These are phyloP conservation scores for Oryza rufipogon DNA, from an alignment of 176 grass and related monocot genomes.

Conservation along the genomic window DNA sequence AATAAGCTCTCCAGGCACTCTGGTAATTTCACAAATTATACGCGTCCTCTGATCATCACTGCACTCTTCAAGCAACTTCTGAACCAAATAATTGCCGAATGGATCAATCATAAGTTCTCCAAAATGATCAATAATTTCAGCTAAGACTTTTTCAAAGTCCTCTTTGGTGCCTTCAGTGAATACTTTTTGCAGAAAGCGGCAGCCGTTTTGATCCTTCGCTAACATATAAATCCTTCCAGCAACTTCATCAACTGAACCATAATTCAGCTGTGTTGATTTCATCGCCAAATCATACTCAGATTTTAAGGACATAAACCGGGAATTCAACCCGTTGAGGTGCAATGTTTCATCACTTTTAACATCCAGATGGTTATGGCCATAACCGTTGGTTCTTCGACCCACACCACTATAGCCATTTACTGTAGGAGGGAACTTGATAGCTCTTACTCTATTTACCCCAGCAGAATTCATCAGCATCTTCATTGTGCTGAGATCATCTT, in stretches of 20 bases:
- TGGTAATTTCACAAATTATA: slow-evolving; percentile 75
- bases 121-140: slow-evolving; percentile 68
- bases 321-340: slow-evolving; percentile 13
- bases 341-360: slow-evolving; percentile 30
- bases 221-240: slow-evolving; percentile 57
- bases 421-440: slow-evolving; percentile 34
- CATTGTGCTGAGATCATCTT: slow-evolving; percentile 18
- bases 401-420: slow-evolving; percentile 35
- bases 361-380: slow-evolving; percentile 17
- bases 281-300: slow-evolving; percentile 7
- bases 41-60: slow-evolving; percentile 53
- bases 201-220: slow-evolving; percentile 72
- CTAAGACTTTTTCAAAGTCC: slow-evolving; percentile 62
- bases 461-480: slow-evolving; percentile 38
- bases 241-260: slow-evolving; percentile 50
- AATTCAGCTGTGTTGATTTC: slow-evolving; percentile 30
- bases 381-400: slow-evolving; percentile 21
- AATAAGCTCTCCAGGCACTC: slow-evolving; percentile 54
- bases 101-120: slow-evolving; percentile 76
- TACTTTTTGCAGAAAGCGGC: slow-evolving; percentile 64
- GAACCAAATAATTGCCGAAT: slow-evolving; percentile 74
- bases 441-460: slow-evolving; percentile 32
- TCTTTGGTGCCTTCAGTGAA: slow-evolving; percentile 61
- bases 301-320: slow-evolving; percentile 29
- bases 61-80: slow-evolving; percentile 72